Conservation (phyloP, 441 rosid species). For the Rhodomyrtus psidioides region DNA sequence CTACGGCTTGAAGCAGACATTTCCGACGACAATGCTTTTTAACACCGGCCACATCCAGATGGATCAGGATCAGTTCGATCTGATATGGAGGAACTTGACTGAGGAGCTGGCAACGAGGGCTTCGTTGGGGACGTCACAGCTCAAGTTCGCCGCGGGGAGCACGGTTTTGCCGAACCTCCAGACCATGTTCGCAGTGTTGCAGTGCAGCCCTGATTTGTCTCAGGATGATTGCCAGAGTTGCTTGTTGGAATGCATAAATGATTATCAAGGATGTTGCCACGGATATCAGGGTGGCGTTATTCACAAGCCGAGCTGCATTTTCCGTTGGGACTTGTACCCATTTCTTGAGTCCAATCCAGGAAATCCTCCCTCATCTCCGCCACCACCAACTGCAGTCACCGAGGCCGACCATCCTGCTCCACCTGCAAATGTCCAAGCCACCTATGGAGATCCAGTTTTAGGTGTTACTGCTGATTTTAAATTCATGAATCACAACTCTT, state of each 20-base stretch:
- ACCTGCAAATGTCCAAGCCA: not conserved
- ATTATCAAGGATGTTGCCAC: not conserved
- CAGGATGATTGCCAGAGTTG: not conserved
- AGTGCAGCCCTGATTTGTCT: not conserved
- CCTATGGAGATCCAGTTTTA: not conserved
- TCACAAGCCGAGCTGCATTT: not conserved
- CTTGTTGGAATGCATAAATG: not conserved
- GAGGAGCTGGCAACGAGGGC: not conserved
- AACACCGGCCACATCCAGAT: rapidly evolving
- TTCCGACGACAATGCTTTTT: not conserved
- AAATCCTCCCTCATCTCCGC: not conserved
- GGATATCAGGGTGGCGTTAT: not conserved
- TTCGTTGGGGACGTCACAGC: not conserved
- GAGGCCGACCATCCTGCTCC: not conserved
- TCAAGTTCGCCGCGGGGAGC: not conserved
- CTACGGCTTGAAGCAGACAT: not conserved
- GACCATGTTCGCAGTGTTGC: not conserved
- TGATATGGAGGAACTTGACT: not conserved
- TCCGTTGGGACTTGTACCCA: not conserved
- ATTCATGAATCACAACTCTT: not conserved
- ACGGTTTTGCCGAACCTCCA: not conserved
- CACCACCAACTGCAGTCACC: not conserved
- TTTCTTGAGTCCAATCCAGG: not conserved
- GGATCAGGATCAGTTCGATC: not conserved
- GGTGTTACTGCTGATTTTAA: not conserved